Evolutionary conservation across 345 rosid genomes (phyloP), one percentile per base, ranked within the genome.

Genomic region (Citrus sp.): DNA sequence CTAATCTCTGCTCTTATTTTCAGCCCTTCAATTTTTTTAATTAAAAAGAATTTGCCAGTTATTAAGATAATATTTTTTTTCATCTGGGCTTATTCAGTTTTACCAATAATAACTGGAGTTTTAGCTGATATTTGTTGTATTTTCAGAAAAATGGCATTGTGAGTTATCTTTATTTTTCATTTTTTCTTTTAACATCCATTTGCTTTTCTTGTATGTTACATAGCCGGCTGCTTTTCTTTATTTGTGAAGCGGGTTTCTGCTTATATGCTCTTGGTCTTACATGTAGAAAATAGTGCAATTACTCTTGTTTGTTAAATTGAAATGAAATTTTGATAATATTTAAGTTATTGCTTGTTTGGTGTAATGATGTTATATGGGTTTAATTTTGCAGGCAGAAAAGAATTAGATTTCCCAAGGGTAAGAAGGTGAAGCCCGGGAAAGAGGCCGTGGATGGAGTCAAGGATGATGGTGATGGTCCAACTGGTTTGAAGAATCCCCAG

Each of bases 341-440:
- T 54, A 37, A 32, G 19, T 30, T 46, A 13, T 46, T 25, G 25
- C 61, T 61, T 70, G 77, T 28, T 27, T n/a, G 22, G 7, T 16
- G 78, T 60, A 46, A 75, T 65, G 51, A 62, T 46, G 55, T 3
- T 64, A 19, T 46, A 24, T 80, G 56, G 63, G 34, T 79, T 66
- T 66, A 46, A 79, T 75, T 75, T 81, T 82, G 14, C 76, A 95
- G 99, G 86, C 90, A 89, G 83, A 97, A 93, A 88, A 90, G 88
- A 75, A 88, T 90, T 58, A 85, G 98, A 71, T 97, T 94, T 87
- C 99, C 99, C 2, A 97, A 92, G 82, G 98, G 98, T 25, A 97
- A 88, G 88, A 97, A 97, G 83, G 77, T 87, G 69, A 97, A 90
- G 88, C 77, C 89, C 16, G 97, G 86, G 18, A 89, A 90, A 38